Evolutionary conservation across 2,329 filamentous ascomycete species (phyloP), one percentile per base, ranked within the genome.

Genomic region (Penicillium sp.): DNA sequence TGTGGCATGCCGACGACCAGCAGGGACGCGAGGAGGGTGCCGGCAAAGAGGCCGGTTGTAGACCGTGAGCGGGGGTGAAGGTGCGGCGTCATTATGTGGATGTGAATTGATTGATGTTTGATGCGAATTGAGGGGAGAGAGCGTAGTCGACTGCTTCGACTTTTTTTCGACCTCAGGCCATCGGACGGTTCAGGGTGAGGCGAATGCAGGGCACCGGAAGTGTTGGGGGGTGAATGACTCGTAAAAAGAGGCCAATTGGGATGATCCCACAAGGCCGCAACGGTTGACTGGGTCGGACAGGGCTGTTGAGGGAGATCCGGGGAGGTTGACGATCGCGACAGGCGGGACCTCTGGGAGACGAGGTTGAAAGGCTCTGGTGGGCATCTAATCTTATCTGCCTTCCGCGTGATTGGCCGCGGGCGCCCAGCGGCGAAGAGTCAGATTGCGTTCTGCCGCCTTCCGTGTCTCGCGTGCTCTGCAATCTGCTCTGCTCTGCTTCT

Each of bases 21-120:
- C 73, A 99, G 96, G 62, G 89, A 94, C 26, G 91, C 86, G 56
- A 90, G 81, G 48, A 97, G 83, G 1, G 93, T 97, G n/a, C 89
- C 90, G 44, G 91, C 91, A 78, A 99, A 99, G 54, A 99, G 87
- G 39, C 91, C 94, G 50, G 89, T 92, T 64, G 94, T 99, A 78
- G 91, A 90, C 65, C 90, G 87, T 62, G 93, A 97, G 73, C 92
- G 87, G 27, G 94, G 94, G 73, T 99, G 94, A 34, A 99, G 86
- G 75, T 93, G 79, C 33, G 85, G 89, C 66, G 90, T 86, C 89
- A 94, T 94, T 70, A 68, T 75, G 63, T 42, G 7, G 6, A 12
- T 24, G 7, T 2, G 12, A 26, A 40, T 40, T 40, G 21, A 40
- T 40, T 13, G 23, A 21, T 23, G 43, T 18, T 52, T 32, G 45